Conservation (phyloP, 164 flowering plant species). For the Houttuynia cordata region DNA sequence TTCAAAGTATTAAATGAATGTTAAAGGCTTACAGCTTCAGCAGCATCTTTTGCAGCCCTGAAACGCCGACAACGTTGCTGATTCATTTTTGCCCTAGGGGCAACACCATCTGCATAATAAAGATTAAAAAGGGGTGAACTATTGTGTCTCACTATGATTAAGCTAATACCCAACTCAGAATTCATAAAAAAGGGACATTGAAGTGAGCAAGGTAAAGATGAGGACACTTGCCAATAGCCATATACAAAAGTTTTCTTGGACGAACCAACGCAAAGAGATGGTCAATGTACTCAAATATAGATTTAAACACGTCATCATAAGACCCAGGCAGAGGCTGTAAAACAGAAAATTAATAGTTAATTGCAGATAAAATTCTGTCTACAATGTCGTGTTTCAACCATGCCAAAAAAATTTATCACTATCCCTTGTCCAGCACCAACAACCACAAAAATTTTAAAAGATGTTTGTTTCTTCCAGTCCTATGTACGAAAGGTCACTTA, state of each 20-base stretch:
- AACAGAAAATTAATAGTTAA: constrained; percentile 1
- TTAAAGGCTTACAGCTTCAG: constrained; percentile 63
- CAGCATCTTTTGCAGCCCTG: constrained; percentile 97
- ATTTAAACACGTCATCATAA: constrained; percentile 72
- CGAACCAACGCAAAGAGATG: constrained; percentile 80
- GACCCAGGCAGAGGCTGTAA: constrained; percentile 88
- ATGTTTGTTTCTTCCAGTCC: no score
- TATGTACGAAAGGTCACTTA: no score
- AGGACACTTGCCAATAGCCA: constrained; percentile 80
- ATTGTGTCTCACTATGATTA: neutral
- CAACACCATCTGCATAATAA: constrained; percentile 76
- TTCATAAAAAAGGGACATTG: neutral
- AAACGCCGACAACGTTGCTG: constrained; percentile 95
- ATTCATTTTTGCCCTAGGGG: constrained; percentile 99
- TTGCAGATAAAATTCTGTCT: neutral
- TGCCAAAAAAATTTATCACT: no score
- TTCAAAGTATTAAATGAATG: neutral
- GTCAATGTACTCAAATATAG: constrained; percentile 88
- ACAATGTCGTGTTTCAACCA: neutral
- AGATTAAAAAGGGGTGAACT: neutral
- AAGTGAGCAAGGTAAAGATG: neutral
- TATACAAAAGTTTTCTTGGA: constrained; percentile 84
- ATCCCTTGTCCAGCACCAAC: no score
- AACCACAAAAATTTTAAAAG: no score
- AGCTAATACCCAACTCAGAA: neutral